Evolutionary conservation across 2,329 filamentous ascomycete species (phyloP), one percentile per base, ranked within the genome.

Genomic region (Dactylellina cionopaga): DNA sequence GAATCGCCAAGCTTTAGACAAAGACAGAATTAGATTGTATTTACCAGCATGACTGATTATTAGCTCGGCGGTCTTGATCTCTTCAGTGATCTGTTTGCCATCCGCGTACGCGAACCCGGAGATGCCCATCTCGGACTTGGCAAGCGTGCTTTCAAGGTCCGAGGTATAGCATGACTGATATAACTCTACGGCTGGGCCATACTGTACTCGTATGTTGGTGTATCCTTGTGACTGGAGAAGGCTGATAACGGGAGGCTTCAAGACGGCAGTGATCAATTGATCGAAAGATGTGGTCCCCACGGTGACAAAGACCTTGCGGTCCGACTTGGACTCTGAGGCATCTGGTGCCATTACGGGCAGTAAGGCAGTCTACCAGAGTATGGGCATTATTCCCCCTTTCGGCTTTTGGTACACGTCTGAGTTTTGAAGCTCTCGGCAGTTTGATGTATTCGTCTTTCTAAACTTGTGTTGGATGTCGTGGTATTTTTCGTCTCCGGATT

Each of bases 21-120:
- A 25, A n/a, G 39, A 5, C 33, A 17, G 29, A 44, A n/a, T 58
- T 49, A 13, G 17, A 22, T 27, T 75, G 79, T 82, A 76, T n/a
- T n/a, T 83, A 94, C 93, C 95, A 74, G 92, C 94, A 82, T 99
- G 95, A 44, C 90, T 92, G 69, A 99, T 90, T 29, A 97, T 86
- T 15, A 95, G 82, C 0, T 95, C 95, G 5, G 88, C 85, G 0
- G 78, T 80, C 10, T 83, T 58, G 39, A 82, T 80, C 54, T 81
- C 77, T 13, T 79, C 62, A 55, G 80, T 80, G 49, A 96, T 81
- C 0, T 89, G 86, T 10, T 31, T 29, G 22, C 68, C 51, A 5
- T 85, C 82, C 19, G 89, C 87, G 79, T 92, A 92, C 60, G 86
- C 85, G 75, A 95, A 91, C 3, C 86, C 87, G 2, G 81, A 80